Conservation (phyloP, 768 basidiomycete species). For the Pleurotus salmoneostramineus region DNA sequence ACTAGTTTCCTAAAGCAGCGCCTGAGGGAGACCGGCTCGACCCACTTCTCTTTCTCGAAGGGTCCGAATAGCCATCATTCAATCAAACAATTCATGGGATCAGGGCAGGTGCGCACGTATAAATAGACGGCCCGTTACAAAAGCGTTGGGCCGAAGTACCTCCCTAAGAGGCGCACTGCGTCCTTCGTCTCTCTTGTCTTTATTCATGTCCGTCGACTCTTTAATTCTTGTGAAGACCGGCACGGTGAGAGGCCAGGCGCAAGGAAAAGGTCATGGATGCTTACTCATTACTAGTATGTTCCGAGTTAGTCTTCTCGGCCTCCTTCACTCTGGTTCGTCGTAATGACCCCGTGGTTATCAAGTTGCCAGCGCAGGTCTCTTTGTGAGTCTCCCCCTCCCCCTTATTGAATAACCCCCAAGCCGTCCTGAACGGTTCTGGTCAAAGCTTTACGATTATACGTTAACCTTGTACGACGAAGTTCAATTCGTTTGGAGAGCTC, state of each 20-base stretch:
- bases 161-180: no score
- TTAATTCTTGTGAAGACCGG: not conserved
- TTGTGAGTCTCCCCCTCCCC: not conserved
- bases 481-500: slow-evolving; percentile 3
- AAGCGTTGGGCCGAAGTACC: no score
- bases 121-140: no score
- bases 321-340: not conserved
- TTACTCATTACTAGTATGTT: not conserved
- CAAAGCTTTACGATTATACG: not conserved
- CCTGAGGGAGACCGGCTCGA: no score
- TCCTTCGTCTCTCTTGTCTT: no score
- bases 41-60: no score
- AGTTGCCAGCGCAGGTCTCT: slow-evolving; percentile 5
- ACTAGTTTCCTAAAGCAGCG: no score
- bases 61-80: no score
- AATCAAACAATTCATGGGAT: no score
- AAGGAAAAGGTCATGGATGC: not conserved
- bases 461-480: slow-evolving; percentile 2
- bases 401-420: not conserved
- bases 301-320: not conserved
- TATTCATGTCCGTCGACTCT: not conserved
- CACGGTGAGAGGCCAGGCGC: not conserved
- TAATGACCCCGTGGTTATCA: not conserved
- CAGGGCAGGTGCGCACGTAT: no score
- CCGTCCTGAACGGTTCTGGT: no score